phyloP scores from a whole-genome alignment of 2,329 filamentous ascomycete species.

The Trichoderma asperellum region DNA sequence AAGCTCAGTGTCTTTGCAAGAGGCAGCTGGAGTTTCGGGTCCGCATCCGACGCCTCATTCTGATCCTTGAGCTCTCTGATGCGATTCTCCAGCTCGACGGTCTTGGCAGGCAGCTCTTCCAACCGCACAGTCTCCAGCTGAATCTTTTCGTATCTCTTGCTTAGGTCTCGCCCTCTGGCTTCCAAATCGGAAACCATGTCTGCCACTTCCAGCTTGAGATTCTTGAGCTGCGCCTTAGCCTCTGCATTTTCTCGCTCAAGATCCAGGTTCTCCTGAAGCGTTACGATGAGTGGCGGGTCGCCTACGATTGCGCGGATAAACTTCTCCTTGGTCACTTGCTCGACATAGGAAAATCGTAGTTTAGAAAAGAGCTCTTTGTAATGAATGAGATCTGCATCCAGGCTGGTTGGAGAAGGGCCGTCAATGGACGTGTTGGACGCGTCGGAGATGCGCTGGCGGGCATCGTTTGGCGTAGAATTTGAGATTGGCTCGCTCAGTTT shows the following conservation, averaged over 20 bases:
- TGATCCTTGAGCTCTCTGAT: slow-evolving; percentile 51
- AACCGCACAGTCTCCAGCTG: slow-evolving; percentile 54
- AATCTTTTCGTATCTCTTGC: slow-evolving; percentile 56
- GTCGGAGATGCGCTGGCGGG: slow-evolving; percentile 68
- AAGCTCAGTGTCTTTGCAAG: slow-evolving; percentile 60
- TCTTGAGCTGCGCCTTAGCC: slow-evolving; percentile 76
- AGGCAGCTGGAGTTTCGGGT: slow-evolving; percentile 58
- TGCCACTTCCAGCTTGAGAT: slow-evolving; percentile 77
- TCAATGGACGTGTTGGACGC: slow-evolving; percentile 68
- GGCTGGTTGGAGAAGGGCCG: slow-evolving; percentile 71
- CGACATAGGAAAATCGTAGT: slow-evolving; percentile 93
- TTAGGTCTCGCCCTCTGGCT: slow-evolving; percentile 61
- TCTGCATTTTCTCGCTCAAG: slow-evolving; percentile 70
- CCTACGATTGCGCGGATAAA: slow-evolving; percentile 92
- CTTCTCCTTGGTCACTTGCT: slow-evolving; percentile 98
- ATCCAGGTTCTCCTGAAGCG: slow-evolving; percentile 77
- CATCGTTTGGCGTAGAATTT: slow-evolving; percentile 49
- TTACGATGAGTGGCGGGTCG: slow-evolving; percentile 84
- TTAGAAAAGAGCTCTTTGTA: slow-evolving; percentile 97
- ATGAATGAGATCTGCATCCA: slow-evolving; percentile 83
- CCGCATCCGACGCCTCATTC: slow-evolving; percentile 42
- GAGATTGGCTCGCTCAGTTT: slow-evolving; percentile 76
- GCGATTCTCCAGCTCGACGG: slow-evolving; percentile 52
- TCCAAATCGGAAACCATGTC: slow-evolving; percentile 75
- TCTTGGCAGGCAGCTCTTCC: slow-evolving; percentile 55